Evolutionary conservation across 306 rosid species (phyloP).

Genomic region (Cucumis melo): DNA sequence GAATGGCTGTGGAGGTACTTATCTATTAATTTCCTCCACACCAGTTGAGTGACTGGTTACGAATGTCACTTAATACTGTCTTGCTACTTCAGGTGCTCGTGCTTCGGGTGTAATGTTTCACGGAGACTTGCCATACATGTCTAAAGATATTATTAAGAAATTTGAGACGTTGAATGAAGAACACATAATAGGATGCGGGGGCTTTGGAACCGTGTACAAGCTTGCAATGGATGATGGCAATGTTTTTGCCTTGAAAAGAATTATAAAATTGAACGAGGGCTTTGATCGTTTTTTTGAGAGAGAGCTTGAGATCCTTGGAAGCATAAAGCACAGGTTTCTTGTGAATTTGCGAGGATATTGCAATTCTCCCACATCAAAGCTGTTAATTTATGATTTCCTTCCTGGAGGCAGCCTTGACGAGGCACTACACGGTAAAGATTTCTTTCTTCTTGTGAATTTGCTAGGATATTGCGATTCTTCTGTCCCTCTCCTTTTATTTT

Average conservation of each 20-base stretch:
- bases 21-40: not conserved
- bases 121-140: conserved; percentile 97
- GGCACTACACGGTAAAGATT: conserved; percentile 80
- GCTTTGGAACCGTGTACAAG: conserved; percentile 91
- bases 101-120: conserved; percentile 95
- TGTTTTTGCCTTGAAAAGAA: conserved; percentile 87
- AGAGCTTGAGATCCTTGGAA: conserved; percentile 96
- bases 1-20: conserved; percentile 82
- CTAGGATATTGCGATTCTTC: too few species aligned
- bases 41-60: conserved; percentile 6
- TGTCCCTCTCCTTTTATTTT: too few species aligned
- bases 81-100: conserved; percentile 67
- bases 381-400: conserved; percentile 84
- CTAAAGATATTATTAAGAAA: conserved; percentile 90
- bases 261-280: conserved; percentile 78
- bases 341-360: conserved; percentile 96
- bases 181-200: conserved; percentile 86
- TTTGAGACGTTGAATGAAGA: conserved; percentile 84
- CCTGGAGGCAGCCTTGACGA: conserved; percentile 96
- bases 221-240: conserved; percentile 98
- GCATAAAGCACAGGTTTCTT: conserved; percentile 91
- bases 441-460: too few species aligned
- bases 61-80: conserved; percentile 10
- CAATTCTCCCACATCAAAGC: conserved; percentile 92
- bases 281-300: conserved; percentile 96